A percentile compares a stretch with the other conserved stretches of the same genome.
These are phyloP conservation scores for Castanea mollissima DNA, from an alignment of 306 rosid genomes.

Conservation along the genomic window DNA sequence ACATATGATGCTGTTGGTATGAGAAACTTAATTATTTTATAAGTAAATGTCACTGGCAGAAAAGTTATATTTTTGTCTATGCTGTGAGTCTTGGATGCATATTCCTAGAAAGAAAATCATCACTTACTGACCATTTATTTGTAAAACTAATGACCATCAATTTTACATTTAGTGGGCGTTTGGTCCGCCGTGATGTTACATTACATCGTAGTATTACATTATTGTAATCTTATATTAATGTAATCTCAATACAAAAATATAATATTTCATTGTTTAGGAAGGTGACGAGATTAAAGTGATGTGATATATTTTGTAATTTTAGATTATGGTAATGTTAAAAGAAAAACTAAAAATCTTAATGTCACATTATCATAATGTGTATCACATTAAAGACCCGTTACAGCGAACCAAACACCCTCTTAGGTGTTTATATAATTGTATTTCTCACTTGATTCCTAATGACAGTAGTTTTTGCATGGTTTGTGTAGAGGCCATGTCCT, in stretches of 20 bases:
- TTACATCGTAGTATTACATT: too few species aligned
- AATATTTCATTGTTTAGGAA: too few species aligned
- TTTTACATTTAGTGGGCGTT: background rate
- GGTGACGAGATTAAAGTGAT: too few species aligned
- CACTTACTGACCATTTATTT: background rate
- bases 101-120: background rate
- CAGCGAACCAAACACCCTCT: too few species aligned
- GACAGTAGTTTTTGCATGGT: background rate
- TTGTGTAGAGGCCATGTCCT: background rate
- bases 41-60: background rate
- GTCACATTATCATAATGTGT: too few species aligned
- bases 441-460: background rate
- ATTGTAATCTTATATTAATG: too few species aligned
- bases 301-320: too few species aligned
- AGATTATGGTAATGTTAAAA: too few species aligned
- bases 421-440: background rate
- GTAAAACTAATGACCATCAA: background rate
- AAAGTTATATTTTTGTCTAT: background rate
- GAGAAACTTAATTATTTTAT: background rate
- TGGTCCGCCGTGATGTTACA: too few species aligned
- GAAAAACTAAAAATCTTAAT: too few species aligned
- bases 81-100: background rate
- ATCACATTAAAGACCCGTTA: too few species aligned
- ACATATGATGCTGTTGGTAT: background rate
- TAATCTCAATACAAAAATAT: too few species aligned